Evolutionary conservation across 2,329 filamentous ascomycete species (phyloP).

Genomic region (Fusarium sp.): DNA sequence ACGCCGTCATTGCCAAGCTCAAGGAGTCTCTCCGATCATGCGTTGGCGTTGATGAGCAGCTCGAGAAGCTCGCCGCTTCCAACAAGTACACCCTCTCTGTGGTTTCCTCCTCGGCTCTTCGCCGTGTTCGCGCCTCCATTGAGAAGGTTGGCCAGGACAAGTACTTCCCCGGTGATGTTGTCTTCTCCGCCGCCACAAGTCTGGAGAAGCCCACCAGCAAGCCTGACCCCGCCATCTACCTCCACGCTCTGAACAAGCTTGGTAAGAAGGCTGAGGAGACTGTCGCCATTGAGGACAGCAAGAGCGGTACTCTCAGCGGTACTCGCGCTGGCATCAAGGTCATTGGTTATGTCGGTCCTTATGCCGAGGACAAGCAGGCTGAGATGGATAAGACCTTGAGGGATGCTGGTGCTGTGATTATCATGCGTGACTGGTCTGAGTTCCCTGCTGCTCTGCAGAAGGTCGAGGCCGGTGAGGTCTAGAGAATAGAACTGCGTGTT

Average conservation of each 20-base stretch:
- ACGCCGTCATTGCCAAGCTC: slow-evolving; percentile 86
- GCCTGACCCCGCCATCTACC: slow-evolving; percentile 91
- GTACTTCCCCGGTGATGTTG: slow-evolving; percentile 81
- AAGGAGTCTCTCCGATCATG: slow-evolving; percentile 77
- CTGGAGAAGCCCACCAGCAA: slow-evolving; percentile 87
- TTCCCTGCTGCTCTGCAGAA: slow-evolving; percentile 64
- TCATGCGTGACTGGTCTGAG: slow-evolving; percentile 74
- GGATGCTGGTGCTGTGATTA: slow-evolving; percentile 72
- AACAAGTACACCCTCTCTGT: slow-evolving; percentile 82
- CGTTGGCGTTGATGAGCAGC: slow-evolving; percentile 75
- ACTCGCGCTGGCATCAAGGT: slow-evolving; percentile 84
- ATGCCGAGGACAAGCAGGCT: slow-evolving; percentile 71
- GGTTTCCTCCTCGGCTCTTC: slow-evolving; percentile 84
- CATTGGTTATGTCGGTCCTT: slow-evolving; percentile 89
- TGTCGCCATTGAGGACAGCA: slow-evolving; percentile 90
- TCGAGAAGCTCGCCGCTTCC: slow-evolving; percentile 73
- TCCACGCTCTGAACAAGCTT: slow-evolving; percentile 81
- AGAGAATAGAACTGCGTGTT: slow-evolving; percentile 25
- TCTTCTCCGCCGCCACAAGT: slow-evolving; percentile 87
- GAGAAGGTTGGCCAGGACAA: slow-evolving; percentile 84
- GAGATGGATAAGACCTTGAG: slow-evolving; percentile 75
- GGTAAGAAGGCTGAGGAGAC: slow-evolving; percentile 80
- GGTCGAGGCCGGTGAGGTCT: slow-evolving; percentile 60
- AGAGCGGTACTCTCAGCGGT: slow-evolving; percentile 82
- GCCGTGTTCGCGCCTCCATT: slow-evolving; percentile 83